phyloP scores from a whole-genome alignment of 768 basidiomycete species.

The Kwoniella europaea region DNA sequence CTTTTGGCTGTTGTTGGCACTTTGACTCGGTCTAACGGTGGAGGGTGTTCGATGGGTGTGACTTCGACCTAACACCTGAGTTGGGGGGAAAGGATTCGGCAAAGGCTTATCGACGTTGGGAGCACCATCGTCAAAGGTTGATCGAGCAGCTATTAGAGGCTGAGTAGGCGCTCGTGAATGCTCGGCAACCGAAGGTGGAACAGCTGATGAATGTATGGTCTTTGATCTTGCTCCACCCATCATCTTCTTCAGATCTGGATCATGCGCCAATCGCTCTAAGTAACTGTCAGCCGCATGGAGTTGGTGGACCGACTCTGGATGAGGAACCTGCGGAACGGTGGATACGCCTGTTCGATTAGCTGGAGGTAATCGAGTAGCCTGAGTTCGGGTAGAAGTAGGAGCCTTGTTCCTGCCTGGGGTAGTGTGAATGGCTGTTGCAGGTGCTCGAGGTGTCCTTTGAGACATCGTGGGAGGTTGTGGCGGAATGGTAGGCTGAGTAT shows the following conservation, averaged over 20 bases:
- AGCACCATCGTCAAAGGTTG: slow-evolving; percentile 20
- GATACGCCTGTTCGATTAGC: slow-evolving; percentile 15
- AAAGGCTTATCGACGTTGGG: slow-evolving; percentile 49
- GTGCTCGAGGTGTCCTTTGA: slow-evolving; percentile 16
- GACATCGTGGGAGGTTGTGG: slow-evolving; percentile 10
- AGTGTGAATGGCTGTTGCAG: background rate
- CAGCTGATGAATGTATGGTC: slow-evolving; percentile 47
- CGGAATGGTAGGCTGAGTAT: slow-evolving; percentile 14
- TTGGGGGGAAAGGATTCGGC: slow-evolving; percentile 34
- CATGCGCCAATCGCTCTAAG: slow-evolving; percentile 76
- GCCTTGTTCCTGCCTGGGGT: slow-evolving; percentile 9
- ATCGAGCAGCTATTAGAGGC: slow-evolving; percentile 5
- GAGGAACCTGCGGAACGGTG: slow-evolving; percentile 17
- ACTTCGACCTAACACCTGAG: slow-evolving; percentile 14
- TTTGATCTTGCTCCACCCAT: slow-evolving; percentile 41
- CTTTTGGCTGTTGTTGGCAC: slow-evolving; percentile 8
- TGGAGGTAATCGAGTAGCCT: slow-evolving; percentile 15
- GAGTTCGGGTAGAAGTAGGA: slow-evolving; percentile 9
- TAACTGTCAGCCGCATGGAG: slow-evolving; percentile 50
- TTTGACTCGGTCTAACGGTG: slow-evolving; percentile 2
- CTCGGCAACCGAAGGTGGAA: slow-evolving; percentile 13
- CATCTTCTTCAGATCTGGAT: slow-evolving; percentile 75
- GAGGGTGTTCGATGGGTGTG: slow-evolving; percentile 23
- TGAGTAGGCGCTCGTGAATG: slow-evolving; percentile 10
- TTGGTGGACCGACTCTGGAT: slow-evolving; percentile 19